phyloP scores from a whole-genome alignment of 805 yeast species.

The Yarrowia sp. region DNA sequence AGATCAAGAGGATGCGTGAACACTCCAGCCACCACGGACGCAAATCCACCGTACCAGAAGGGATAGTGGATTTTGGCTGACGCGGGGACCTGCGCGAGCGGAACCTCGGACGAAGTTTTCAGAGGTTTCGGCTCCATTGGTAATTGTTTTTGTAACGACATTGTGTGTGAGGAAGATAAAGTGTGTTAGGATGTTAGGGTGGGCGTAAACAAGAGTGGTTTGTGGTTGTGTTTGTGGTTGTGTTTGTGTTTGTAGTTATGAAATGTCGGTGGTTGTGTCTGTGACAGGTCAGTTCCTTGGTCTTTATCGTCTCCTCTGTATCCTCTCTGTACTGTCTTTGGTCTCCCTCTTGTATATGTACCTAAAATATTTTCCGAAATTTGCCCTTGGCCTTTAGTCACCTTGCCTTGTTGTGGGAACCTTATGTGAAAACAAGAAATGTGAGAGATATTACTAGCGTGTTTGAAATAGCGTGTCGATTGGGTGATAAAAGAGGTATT shows the following conservation, averaged over 20 bases:
- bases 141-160: constrained; percentile 9
- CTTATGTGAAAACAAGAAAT: not conserved
- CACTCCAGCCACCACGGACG: constrained; percentile 53
- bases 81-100: not conserved
- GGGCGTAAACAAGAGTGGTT: too few species aligned
- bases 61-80: constrained; percentile 34
- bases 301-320: too few species aligned
- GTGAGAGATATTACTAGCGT: not conserved
- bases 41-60: constrained; percentile 56
- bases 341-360: constrained; percentile 15
- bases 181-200: not conserved
- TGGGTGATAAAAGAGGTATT: too few species aligned
- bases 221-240: not conserved
- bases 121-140: not conserved
- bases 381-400: constrained; percentile 5
- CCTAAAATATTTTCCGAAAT: constrained; percentile 26
- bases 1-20: constrained; percentile 78
- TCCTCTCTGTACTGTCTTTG: too few species aligned
- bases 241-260: not conserved
- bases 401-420: constrained; percentile 10
- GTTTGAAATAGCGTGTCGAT: not conserved
- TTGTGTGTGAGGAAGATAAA: not conserved
- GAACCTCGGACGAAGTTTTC: not conserved
- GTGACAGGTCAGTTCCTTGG: not conserved
- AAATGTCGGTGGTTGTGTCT: not conserved